These are phyloP conservation scores for Acanthamoeba castellanii DNA, from an alignment of 208 protist species.

Conservation along the genomic window DNA sequence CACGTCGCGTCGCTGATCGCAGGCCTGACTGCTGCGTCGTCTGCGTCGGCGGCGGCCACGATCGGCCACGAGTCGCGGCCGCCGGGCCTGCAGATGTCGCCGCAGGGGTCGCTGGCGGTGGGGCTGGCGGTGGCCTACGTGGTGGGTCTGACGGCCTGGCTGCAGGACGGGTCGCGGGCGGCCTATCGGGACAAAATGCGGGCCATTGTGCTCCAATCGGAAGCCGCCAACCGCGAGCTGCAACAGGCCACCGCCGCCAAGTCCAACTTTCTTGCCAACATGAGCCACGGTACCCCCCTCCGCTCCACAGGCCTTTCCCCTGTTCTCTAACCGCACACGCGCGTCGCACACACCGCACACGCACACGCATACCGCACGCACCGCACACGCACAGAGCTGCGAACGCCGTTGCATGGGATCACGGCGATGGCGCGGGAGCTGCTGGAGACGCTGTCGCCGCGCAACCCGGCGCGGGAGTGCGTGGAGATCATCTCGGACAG, in stretches of 20 bases:
- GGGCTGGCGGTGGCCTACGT: slow-evolving; percentile 1
- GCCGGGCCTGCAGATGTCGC: neutral
- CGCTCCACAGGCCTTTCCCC: no score
- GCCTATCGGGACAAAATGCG: slow-evolving; percentile 48
- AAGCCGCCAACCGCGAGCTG: slow-evolving; percentile 37
- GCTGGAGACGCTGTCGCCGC: slow-evolving; percentile 17
- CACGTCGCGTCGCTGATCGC: neutral
- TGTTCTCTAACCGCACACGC: no score
- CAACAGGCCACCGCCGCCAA: slow-evolving; percentile 70
- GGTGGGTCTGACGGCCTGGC: neutral
- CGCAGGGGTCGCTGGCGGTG: neutral
- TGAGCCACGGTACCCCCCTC: no score
- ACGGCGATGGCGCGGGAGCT: slow-evolving; percentile 59
- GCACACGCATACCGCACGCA: no score
- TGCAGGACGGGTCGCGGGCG: slow-evolving; percentile 20
- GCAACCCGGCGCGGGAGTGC: slow-evolving; percentile 22
- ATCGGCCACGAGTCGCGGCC: neutral
- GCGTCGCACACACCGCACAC: no score
- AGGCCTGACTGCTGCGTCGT: neutral
- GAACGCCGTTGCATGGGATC: no score
- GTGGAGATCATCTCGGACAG: slow-evolving; percentile 58
- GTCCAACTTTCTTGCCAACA: slow-evolving; percentile 66
- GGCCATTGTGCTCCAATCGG: neutral
- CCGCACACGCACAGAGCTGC: no score
- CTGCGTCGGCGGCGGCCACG: neutral